phyloP scores from a whole-genome alignment of 106 monocot genomes.

The Dioscorea alata region DNA sequence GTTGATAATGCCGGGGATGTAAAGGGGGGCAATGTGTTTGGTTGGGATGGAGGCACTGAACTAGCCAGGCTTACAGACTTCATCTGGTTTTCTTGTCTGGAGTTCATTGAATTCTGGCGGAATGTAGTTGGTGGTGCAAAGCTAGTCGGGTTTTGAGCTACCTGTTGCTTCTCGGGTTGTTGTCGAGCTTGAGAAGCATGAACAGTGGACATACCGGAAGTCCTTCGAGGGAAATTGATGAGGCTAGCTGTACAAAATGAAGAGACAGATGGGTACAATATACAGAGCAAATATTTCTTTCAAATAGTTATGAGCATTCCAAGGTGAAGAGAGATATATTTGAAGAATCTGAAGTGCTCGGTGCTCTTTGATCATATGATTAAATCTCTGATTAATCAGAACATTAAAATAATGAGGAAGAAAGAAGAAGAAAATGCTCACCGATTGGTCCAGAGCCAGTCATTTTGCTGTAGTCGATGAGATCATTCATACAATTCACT shows the following conservation, averaged over 20 bases:
- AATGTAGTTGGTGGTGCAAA: slow-evolving; percentile 16
- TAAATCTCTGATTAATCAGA: too few species aligned
- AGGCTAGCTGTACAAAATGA: slow-evolving; percentile 45
- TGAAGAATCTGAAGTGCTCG: too few species aligned
- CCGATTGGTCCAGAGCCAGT: slow-evolving; percentile 80
- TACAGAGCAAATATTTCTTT: too few species aligned
- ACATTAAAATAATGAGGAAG: not conserved
- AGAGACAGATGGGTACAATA: too few species aligned
- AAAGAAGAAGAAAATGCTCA: slow-evolving; percentile 14
- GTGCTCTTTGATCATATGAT: too few species aligned
- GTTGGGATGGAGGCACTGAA: slow-evolving; percentile 40
- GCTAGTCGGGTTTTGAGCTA: slow-evolving; percentile 31
- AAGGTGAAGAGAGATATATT: too few species aligned
- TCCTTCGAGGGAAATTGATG: slow-evolving; percentile 62
- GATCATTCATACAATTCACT: slow-evolving; percentile 89
- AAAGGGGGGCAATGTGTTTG: slow-evolving; percentile 40
- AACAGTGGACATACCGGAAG: slow-evolving; percentile 27
- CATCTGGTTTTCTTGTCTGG: slow-evolving; percentile 43
- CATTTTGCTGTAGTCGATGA: slow-evolving; percentile 86
- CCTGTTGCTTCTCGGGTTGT: slow-evolving; percentile 44
- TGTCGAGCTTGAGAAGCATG: slow-evolving; percentile 23
- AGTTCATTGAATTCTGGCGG: slow-evolving; percentile 49
- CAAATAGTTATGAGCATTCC: too few species aligned
- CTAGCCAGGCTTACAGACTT: slow-evolving; percentile 32
- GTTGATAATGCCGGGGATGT: slow-evolving; percentile 43